phyloP scores from a whole-genome alignment of 129 eudicot species.

The Sambucus nigra region DNA sequence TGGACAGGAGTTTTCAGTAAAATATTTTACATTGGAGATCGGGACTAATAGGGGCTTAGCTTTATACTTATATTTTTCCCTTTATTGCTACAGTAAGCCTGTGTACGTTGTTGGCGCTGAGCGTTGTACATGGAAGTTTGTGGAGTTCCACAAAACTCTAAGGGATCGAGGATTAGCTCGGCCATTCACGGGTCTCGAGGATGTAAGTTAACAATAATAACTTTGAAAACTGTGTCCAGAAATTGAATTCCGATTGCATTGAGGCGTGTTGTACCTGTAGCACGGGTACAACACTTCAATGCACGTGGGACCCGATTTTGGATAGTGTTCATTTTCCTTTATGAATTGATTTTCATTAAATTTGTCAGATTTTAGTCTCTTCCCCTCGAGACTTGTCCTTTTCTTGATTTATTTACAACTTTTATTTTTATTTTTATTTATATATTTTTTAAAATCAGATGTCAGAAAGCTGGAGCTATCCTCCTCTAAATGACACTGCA shows the following conservation, averaged over 20 bases:
- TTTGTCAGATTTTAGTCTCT: neutral
- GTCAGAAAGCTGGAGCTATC: conserved; percentile 95
- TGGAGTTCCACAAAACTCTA: conserved; percentile 69
- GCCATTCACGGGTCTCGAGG: conserved; percentile 91
- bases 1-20: too few species aligned
- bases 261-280: too few species aligned
- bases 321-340: too few species aligned
- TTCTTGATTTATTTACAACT: neutral
- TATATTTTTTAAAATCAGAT: conserved; percentile 30
- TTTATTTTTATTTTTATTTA: neutral
- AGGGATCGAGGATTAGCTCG: conserved; percentile 77
- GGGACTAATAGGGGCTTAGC: too few species aligned
- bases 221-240: neutral
- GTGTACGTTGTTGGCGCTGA: conserved; percentile 90
- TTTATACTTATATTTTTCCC: neutral
- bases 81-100: conserved; percentile 70
- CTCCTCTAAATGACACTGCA: conserved; percentile 85
- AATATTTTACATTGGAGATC: too few species aligned
- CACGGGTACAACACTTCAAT: too few species aligned
- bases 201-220: conserved; percentile 57
- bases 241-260: too few species aligned
- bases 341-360: too few species aligned
- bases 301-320: too few species aligned
- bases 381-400: conserved; percentile 5
- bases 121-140: conserved; percentile 83